A percentile compares a stretch with the other conserved stretches of the same genome.
These are phyloP conservation scores for Paspalum notatum DNA, from an alignment of 176 grass and related monocot genomes.

Conservation along the genomic window DNA sequence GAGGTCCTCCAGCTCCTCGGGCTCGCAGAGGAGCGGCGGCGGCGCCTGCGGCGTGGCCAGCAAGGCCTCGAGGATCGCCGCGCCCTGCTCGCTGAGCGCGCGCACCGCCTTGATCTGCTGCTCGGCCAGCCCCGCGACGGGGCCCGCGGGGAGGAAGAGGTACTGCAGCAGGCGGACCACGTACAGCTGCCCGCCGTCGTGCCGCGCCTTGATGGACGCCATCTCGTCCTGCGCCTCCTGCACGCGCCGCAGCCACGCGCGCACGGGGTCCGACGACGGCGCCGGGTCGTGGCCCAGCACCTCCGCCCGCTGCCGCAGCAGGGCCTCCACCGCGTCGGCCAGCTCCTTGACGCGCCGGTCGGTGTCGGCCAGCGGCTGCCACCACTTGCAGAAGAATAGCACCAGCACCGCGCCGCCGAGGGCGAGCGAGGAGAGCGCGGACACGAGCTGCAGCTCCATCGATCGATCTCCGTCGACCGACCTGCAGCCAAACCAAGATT, in stretches of 20 bases:
- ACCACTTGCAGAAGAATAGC: constrained; percentile 64
- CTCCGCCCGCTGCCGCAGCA: constrained; percentile 41
- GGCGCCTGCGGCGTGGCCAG: constrained; percentile 49
- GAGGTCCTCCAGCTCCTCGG: constrained; percentile 44
- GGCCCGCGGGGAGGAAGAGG: constrained; percentile 48
- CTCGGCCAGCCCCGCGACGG: constrained; percentile 32
- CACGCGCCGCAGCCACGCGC: constrained; percentile 56
- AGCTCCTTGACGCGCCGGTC: constrained; percentile 58
- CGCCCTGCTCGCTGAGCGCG: constrained; percentile 47
- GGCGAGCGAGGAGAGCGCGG: constrained; percentile 48
- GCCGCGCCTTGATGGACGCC: constrained; percentile 47
- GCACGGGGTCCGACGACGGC: constrained; percentile 36
- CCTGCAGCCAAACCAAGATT: background rate
- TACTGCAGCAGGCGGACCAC: constrained; percentile 52
- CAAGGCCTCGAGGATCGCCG: constrained; percentile 41
- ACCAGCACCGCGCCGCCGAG: constrained; percentile 53
- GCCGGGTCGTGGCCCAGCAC: constrained; percentile 34
- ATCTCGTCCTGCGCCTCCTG: constrained; percentile 57
- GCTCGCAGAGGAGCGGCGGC: constrained; percentile 45
- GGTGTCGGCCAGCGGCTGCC: constrained; percentile 54
- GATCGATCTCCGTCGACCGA: background rate
- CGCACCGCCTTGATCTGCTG: constrained; percentile 51
- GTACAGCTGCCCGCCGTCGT: constrained; percentile 52
- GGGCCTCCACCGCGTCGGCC: constrained; percentile 41
- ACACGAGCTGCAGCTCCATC: constrained; percentile 55